Evolutionary conservation across 768 basidiomycete genomes (phyloP).

Genomic region (Auricularia sp.): DNA sequence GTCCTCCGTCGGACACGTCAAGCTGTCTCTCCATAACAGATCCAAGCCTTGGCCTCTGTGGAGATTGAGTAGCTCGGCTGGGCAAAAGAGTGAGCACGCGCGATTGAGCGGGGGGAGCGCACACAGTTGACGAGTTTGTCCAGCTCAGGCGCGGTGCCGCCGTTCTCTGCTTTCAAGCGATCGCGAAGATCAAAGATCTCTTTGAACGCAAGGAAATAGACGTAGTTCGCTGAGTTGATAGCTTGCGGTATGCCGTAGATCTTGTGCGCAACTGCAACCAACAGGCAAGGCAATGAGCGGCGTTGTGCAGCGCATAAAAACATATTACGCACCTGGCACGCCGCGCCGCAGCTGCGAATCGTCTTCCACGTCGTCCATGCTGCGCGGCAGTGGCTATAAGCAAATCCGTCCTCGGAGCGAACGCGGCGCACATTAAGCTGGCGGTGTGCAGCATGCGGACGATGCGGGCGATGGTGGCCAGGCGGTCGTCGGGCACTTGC

Average conservation of each 20-base stretch:
- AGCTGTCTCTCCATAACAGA: conserved; percentile 85
- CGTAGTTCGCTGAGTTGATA: conserved; percentile 95
- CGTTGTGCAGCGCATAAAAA: not conserved
- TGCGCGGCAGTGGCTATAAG: conserved; percentile 25
- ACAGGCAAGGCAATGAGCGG: not conserved
- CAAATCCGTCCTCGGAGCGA: not conserved
- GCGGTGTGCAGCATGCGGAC: conserved; percentile 94
- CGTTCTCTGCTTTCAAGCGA: conserved; percentile 6
- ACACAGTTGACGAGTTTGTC: conserved; percentile 68
- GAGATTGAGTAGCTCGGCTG: conserved; percentile 68
- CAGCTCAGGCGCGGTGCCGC: conserved; percentile 31
- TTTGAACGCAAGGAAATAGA: conserved; percentile 88
- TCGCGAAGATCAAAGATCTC: conserved; percentile 58
- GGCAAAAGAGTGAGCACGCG: conserved; percentile 11
- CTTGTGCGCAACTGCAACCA: conserved; percentile 70
- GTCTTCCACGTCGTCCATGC: conserved; percentile 92
- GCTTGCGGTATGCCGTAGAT: conserved; percentile 96
- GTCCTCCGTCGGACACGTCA: conserved; percentile 87
- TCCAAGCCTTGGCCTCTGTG: conserved; percentile 95
- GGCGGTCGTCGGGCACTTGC: conserved; percentile 60
- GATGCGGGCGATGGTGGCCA: conserved; percentile 64
- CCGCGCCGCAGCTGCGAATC: conserved; percentile 81
- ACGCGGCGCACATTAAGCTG: conserved; percentile 65
- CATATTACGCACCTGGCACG: conserved; percentile 47
- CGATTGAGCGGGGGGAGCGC: not conserved